Base-by-base conservation (phyloP, 306 rosid species). In the Cucumis hystrix region DNA sequence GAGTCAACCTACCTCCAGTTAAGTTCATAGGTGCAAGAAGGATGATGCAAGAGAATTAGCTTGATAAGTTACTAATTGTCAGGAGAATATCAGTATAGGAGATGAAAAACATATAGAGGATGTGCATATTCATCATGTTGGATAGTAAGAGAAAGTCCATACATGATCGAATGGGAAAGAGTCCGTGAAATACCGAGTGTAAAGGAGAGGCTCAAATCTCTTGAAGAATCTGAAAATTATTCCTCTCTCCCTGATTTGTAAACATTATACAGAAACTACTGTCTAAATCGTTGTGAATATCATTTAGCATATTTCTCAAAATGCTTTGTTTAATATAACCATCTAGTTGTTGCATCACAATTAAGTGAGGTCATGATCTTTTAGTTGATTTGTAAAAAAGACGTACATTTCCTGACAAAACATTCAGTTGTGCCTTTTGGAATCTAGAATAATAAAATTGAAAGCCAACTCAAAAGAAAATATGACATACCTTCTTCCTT, bases 401-500 rank as follows among this genome's bases (percentile, higher is more conserved):
- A 30, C 10, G 0, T 63, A 5, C 68, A 28, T 66, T 66, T 66
- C 8, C 1, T 6, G 51, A 28, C 28, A 66, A 3, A 66, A 39
- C 72, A 37, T 3, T 41, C 11, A 41, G 57, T 23, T 1, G 35
- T 43, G 23, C 39, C 49, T 41, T 43, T 16, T 51, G n/a, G 11
- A n/a, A 62, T 33, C 55, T 45, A 61, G 28, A 70, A 70, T 10
- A 14, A 51, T 58, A 25, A 60, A 25, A 2, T 60, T 12, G 5
- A 6, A 28, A 12, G 40, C n/a, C 40, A 61, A 25, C 40, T 61
- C 60, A 43, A 54, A 64, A 52, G 74, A 23, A 45, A 69, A 79
- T 61, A 66, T 33, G 8, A 12, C 78, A 60, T 81, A 95, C 97
- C 98, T 87, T 92, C 84, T 88, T 88, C 91, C 84, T 92, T 74